A percentile compares a stretch with the other conserved stretches of the same genome.
Conservation (phyloP, 768 basidiomycete genomes). For the Rhodotorula diobovata region DNA sequence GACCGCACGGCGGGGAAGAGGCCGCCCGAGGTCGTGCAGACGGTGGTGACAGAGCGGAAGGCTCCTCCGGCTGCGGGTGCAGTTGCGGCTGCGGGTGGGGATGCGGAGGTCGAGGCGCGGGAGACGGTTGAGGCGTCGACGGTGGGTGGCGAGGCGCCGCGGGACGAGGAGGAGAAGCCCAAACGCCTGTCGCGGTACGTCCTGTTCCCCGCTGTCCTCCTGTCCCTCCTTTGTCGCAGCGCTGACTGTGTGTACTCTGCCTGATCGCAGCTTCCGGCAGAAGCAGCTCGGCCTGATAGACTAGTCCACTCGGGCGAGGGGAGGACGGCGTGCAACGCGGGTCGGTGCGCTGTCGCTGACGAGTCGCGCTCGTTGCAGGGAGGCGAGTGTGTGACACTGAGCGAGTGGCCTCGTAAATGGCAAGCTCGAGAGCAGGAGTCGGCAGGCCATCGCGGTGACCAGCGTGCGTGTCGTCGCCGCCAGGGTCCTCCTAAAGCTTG, state of each 20-base stretch:
- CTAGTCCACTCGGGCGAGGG: not conserved
- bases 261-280: conserved; percentile 19
- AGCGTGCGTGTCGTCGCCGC: too few species aligned
- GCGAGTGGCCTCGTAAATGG: too few species aligned
- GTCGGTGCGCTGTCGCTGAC: too few species aligned
- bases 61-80: too few species aligned
- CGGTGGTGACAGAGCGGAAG: not conserved
- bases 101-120: not conserved
- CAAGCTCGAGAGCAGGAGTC: too few species aligned
- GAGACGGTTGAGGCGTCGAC: not conserved
- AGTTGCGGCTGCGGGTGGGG: too few species aligned
- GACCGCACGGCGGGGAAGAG: conserved; percentile 20
- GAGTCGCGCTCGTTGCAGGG: too few species aligned
- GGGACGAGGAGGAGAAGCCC: not conserved
- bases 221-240: too few species aligned
- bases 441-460: too few species aligned
- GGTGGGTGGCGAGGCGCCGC: not conserved
- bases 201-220: too few species aligned
- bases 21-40: conserved; percentile 3
- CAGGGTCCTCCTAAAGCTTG: too few species aligned
- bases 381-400: too few species aligned
- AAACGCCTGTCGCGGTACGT: not conserved
- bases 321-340: not conserved
- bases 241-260: not conserved
- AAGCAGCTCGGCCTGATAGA: conserved; percentile 28